Conservation (phyloP, 352 stramenopile species). For the Globisporangium iwayamae region DNA sequence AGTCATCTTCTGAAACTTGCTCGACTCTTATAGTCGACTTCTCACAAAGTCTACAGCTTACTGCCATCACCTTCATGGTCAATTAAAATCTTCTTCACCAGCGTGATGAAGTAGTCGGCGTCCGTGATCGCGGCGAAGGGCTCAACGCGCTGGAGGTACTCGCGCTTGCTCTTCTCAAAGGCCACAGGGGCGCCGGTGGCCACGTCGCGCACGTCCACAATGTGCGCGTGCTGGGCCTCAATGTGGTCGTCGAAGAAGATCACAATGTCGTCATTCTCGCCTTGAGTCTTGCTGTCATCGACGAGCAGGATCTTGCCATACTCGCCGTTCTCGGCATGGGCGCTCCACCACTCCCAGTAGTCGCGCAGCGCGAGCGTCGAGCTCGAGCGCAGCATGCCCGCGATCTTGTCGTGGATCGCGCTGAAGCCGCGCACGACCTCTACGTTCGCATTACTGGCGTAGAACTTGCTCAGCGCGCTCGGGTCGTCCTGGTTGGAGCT, state of each 20-base stretch:
- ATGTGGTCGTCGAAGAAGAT: slow-evolving; percentile 86
- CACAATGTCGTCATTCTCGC: slow-evolving; percentile 15
- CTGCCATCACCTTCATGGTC: slow-evolving; percentile 7
- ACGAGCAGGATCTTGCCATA: slow-evolving; percentile 79
- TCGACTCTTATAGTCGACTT: background rate
- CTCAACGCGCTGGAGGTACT: slow-evolving; percentile 72
- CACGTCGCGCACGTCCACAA: slow-evolving; percentile 73
- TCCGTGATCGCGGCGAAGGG: slow-evolving; percentile 80
- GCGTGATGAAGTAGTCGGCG: slow-evolving; percentile 62
- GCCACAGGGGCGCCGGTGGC: slow-evolving; percentile 39
- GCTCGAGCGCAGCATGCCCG: slow-evolving; percentile 25
- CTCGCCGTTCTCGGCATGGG: slow-evolving; percentile 66
- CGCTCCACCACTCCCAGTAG: slow-evolving; percentile 86
- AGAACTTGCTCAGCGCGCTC: slow-evolving; percentile 35
- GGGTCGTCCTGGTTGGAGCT: slow-evolving; percentile 29
- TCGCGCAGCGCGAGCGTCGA: slow-evolving; percentile 68
- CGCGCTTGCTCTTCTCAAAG: slow-evolving; percentile 48
- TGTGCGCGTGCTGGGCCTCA: slow-evolving; percentile 66
- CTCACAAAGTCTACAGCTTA: slow-evolving; percentile 2
- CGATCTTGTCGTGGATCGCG: slow-evolving; percentile 38
- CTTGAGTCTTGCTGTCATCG: slow-evolving; percentile 16
- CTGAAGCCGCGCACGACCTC: slow-evolving; percentile 58
- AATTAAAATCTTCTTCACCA: slow-evolving; percentile 36
- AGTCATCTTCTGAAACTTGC: background rate
- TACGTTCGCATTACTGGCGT: slow-evolving; percentile 23